Conservation (phyloP, 768 basidiomycete species). For the Neoboletus brunneissimus region DNA sequence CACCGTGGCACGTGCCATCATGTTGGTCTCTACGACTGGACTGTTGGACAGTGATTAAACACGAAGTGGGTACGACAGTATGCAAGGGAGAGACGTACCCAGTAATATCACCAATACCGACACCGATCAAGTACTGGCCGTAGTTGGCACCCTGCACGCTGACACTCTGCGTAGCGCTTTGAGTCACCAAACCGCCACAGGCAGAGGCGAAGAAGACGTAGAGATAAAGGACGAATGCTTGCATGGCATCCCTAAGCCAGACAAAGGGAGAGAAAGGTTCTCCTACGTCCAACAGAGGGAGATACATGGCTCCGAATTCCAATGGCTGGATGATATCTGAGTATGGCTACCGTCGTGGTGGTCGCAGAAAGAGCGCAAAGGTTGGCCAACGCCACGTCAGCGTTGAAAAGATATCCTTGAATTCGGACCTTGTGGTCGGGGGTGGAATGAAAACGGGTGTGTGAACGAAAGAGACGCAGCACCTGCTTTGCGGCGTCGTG, state of each 20-base stretch:
- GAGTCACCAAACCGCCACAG: constrained; percentile 28
- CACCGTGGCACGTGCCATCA: constrained; percentile 53
- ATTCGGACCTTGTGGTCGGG: neutral
- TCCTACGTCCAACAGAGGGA: constrained; percentile 19
- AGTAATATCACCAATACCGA: constrained; percentile 64
- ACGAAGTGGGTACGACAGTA: neutral
- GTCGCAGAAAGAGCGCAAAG: no score
- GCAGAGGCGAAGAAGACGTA: constrained; percentile 41
- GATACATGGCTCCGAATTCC: constrained; percentile 13
- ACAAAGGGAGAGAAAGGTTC: constrained; percentile 15
- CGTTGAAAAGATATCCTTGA: neutral
- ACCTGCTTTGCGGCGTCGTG: neutral
- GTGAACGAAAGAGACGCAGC: neutral
- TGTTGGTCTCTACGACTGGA: constrained; percentile 78
- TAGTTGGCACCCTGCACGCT: neutral
- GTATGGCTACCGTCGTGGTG: no score
- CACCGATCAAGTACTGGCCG: constrained; percentile 26
- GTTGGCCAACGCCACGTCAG: neutral
- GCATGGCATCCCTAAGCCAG: constrained; percentile 39
- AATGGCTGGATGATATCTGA: neutral
- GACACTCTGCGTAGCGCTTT: neutral
- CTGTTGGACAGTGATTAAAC: constrained; percentile 30
- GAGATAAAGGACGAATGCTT: constrained; percentile 41
- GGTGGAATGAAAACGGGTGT: neutral
- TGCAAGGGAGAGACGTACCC: constrained; percentile 42